A percentile compares a stretch with the other conserved stretches of the same genome.
Evolutionary conservation across 139 green algal species (phyloP).

Genomic region (Closterium sp.): DNA sequence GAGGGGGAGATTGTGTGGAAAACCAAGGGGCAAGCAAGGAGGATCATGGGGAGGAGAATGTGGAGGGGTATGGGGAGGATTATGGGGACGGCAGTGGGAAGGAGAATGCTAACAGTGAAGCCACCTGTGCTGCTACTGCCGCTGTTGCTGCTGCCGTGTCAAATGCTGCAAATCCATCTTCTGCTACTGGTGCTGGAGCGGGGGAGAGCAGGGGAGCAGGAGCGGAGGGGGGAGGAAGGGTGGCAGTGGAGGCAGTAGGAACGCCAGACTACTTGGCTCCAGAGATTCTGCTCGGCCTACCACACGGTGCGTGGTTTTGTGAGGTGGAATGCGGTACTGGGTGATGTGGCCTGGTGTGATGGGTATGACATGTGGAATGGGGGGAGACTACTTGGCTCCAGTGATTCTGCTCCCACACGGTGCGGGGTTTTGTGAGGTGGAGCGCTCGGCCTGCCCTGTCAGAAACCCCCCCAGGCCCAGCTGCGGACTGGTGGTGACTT

Average conservation of each 20-base stretch:
- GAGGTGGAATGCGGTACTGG: too few relatives aligned
- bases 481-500: conserved; percentile 78
- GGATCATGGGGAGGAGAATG: neutral
- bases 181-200: neutral
- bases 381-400: conserved; percentile 83
- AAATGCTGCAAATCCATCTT: too few relatives aligned
- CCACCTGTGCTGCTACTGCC: neutral
- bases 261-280: conserved; percentile 94
- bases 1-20: too few relatives aligned
- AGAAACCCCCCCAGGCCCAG: conserved; percentile 23
- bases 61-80: neutral
- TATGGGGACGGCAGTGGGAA: too few relatives aligned
- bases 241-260: conserved; percentile 53
- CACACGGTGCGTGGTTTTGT: conserved; percentile 14
- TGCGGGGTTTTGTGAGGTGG: neutral
- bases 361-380: too few relatives aligned
- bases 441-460: too few relatives aligned
- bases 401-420: conserved; percentile 64
- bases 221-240: neutral
- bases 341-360: neutral
- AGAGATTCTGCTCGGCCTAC: conserved; percentile 65
- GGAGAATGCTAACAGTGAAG: neutral
- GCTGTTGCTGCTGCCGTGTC: too few relatives aligned
- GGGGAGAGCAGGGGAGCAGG: neutral
- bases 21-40: neutral